Evolutionary conservation across 345 rosid genomes (phyloP).

Genomic region (Salix suchowensis): DNA sequence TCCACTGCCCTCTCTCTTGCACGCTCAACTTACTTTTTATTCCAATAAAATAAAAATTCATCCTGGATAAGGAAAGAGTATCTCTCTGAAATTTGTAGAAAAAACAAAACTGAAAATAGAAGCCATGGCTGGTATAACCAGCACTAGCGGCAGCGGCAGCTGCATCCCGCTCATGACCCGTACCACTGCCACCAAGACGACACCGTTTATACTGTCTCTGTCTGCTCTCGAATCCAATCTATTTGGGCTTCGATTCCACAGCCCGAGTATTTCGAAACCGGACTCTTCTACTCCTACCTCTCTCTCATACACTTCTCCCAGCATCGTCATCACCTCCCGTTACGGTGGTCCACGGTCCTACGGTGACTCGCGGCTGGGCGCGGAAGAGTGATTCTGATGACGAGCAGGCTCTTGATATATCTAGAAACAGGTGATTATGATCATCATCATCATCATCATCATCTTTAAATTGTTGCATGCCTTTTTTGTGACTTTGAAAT

Average conservation of each 20-base stretch:
- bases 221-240: constrained; percentile 44
- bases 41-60: not conserved
- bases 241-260: constrained; percentile 40
- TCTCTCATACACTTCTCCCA: constrained; percentile 22
- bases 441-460: not conserved
- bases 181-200: constrained; percentile 19
- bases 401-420: constrained; percentile 59
- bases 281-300: constrained; percentile 9
- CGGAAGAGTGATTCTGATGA: constrained; percentile 46
- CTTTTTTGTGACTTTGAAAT: not conserved
- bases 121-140: constrained; percentile 70
- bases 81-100: too few species aligned
- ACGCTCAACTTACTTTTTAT: not conserved
- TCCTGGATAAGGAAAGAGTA: not conserved
- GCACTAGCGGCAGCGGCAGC: constrained; percentile 43
- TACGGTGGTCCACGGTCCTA: constrained; percentile 49
- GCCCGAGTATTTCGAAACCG: constrained; percentile 11
- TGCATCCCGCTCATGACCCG: constrained; percentile 27
- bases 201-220: constrained; percentile 9
- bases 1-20: not conserved
- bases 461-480: too few species aligned
- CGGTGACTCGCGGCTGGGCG: constrained; percentile 39
- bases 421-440: constrained; percentile 45
- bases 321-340: constrained; percentile 38
- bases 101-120: too few species aligned